These are phyloP conservation scores for Pichia manshurica DNA, from an alignment of 805 yeast species.

Conservation along the genomic window DNA sequence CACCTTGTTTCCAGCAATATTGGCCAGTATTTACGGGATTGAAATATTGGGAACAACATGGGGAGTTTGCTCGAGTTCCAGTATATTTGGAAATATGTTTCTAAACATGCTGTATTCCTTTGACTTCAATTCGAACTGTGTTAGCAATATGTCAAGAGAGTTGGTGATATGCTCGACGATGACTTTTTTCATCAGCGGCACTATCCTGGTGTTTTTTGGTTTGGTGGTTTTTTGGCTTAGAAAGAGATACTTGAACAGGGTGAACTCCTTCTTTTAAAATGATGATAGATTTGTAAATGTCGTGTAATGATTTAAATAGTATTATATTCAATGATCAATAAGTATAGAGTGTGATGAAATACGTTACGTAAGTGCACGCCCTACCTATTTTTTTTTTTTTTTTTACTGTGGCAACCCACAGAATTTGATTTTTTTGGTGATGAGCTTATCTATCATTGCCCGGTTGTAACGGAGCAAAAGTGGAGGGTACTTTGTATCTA, in stretches of 20 bases:
- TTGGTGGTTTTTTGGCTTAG: slow-evolving; percentile 19
- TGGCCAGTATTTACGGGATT: slow-evolving; percentile 82
- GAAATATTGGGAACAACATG: slow-evolving; percentile 87
- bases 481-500: too few relatives aligned
- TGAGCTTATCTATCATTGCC: too few relatives aligned
- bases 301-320: neutral
- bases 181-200: slow-evolving; percentile 30
- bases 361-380: too few relatives aligned
- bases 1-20: slow-evolving; percentile 79
- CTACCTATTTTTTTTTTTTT: too few relatives aligned
- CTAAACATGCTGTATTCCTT: slow-evolving; percentile 67
- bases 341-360: neutral
- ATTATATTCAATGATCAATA: neutral
- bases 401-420: too few relatives aligned
- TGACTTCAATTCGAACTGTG: slow-evolving; percentile 46
- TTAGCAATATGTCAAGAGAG: slow-evolving; percentile 5
- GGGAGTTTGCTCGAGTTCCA: slow-evolving; percentile 85
- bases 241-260: slow-evolving; percentile 21
- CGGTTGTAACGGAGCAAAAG: too few relatives aligned
- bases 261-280: slow-evolving; percentile 24
- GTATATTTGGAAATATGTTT: slow-evolving; percentile 34
- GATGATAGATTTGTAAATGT: neutral
- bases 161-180: slow-evolving; percentile 31
- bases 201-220: slow-evolving; percentile 22
- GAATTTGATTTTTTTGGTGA: too few relatives aligned